Conservation (phyloP, 148 eudicot species). For the Tetragonia tetragonoides region DNA sequence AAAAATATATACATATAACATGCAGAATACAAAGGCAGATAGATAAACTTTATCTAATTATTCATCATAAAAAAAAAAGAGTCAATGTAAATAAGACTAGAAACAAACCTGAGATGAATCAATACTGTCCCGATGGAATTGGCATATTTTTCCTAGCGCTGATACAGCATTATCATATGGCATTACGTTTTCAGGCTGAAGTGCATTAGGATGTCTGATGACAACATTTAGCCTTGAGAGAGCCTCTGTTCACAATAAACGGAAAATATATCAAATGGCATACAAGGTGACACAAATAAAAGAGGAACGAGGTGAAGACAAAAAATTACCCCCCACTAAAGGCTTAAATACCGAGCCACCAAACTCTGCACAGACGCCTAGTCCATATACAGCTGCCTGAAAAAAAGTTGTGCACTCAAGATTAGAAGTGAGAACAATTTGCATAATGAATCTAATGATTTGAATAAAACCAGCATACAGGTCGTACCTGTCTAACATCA, state of each 20-base stretch:
- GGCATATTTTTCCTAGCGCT: conserved; percentile 88
- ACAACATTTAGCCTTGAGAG: conserved; percentile 82
- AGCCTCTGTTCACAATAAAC: conserved; percentile 58
- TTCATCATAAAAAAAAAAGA: background rate
- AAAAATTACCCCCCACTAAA: conserved; percentile 68
- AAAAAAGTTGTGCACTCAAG: conserved; percentile 9
- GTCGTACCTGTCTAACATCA: conserved; percentile 81
- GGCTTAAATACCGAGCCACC: conserved; percentile 89
- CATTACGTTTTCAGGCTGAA: conserved; percentile 69
- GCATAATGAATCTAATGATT: background rate
- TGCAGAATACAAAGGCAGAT: background rate
- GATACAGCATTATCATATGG: conserved; percentile 97
- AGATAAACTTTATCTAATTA: background rate
- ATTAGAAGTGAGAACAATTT: conserved; percentile 7
- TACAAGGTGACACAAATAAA: background rate
- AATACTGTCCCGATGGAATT: conserved; percentile 72
- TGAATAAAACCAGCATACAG: conserved; percentile 6
- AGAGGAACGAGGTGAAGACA: background rate
- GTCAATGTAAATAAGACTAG: background rate
- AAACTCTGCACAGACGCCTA: conserved; percentile 96
- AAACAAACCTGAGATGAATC: conserved; percentile 73
- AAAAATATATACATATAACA: background rate
- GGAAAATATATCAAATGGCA: background rate
- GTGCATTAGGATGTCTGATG: conserved; percentile 61
- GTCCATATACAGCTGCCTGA: conserved; percentile 99